Evolutionary conservation across 805 yeast species (phyloP), one percentile per base, ranked within the genome.

Genomic region (Saturnispora silvae): DNA sequence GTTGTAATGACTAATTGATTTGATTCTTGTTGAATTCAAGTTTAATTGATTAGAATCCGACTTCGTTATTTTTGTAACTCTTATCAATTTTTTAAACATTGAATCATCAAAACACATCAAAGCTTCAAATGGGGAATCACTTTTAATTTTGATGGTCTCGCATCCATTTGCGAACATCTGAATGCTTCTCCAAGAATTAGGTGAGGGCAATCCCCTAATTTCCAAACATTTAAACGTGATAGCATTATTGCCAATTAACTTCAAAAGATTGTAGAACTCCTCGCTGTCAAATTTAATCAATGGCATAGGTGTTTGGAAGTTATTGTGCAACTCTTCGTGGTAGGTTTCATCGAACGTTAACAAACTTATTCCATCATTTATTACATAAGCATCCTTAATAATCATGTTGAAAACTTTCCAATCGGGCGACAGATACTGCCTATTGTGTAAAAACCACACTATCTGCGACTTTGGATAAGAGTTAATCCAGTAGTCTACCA

Each of bases 121-220:
- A 11, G 34, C 29, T 29, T 24, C 33, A 14, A 35, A 35, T 9
- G 38, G 38, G 10, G 18, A 7, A 8, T 10, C 15, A 15, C 34
- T 17, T 22, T 29, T 29, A 5, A 35, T 20, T 24, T 23, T 35
- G n/a, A 35, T 20, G n/a, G 20, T 35, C 23, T 35, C 34, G 19
- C 38, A 35, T 6, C 38, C 38, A 23, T 10, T 23, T 18, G 38
- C 28, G 18, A 35, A 24, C 38, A 35, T 35, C 19, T 29, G 38
- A 29, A 35, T 29, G 15, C 8, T 29, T 20, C 38, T 35, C 38
- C 38, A 35, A n/a, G 25, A 20, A n/a, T 13, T 8, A 5, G 34
- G 20, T 5, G 38, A 35, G 5, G 38, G 38, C 7, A 19, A 22
- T 3, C 24, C 28, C 9, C 33, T 23, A 4, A 35, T 35, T 35